Evolutionary conservation across 257 asterid genomes (phyloP), one percentile per base, ranked within the genome.

Genomic region (Solanum infundibuliforme): DNA sequence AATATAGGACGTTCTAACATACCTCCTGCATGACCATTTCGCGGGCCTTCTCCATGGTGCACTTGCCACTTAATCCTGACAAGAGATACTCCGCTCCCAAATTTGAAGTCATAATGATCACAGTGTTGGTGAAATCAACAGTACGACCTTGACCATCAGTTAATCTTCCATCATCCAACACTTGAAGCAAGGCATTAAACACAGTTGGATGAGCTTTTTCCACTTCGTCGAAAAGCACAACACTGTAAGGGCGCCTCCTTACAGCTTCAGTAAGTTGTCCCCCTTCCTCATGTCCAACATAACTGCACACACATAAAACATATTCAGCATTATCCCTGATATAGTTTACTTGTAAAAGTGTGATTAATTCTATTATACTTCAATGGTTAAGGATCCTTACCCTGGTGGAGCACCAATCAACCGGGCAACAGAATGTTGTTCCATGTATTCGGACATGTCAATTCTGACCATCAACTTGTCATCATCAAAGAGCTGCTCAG

Each of bases 361-460:
- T 4, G 7, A 14, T 2, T 20, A 7, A 55, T 25, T n/a, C 52
- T 5, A 43, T 4, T 10, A 11, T 6, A 18, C 10, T 18, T 18
- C 1, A 55, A 55, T 79, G 60, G 35, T 25, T 14, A 41, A 81
- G 39, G 66, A 18, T 81, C 90, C 96, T 87, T 90, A 96, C 95
- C 99, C 99, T 46, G 98, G 99, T 9, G 99, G 99, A 88, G 99
- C 96, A 18, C 99, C 99, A 68, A 97, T 97, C 68, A 95, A 62
- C 0, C 99, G 92, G 20, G 98, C 95, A 86, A 97, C 98, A 0
- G 99, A 95, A 88, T 95, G 98, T n/a, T 95, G 98, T 88, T 97
- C 99, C 99, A 97, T 97, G 92, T 97, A 95, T 87, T 97, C 99
- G 0, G 98, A 95, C 99, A 97, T 97, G 83, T 97, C 98, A 1